Conservation (phyloP, 2,329 filamentous ascomycete species). For the Colletotrichum costaricense region DNA sequence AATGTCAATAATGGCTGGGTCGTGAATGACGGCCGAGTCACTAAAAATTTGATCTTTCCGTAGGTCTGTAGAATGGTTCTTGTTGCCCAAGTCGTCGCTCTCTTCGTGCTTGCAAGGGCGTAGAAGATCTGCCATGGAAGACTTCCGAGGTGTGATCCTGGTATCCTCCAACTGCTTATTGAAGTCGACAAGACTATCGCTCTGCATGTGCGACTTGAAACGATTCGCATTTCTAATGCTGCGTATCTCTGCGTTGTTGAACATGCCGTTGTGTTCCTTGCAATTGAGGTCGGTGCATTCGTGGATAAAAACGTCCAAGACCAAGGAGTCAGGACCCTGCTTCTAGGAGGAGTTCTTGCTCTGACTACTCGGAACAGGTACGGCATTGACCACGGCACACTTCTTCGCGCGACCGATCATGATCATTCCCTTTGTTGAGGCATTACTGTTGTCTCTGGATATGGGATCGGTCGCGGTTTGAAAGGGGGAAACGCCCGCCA, state of each 20-base stretch:
- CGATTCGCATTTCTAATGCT: slow-evolving; percentile 27
- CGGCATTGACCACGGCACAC: neutral
- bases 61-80: neutral
- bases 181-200: neutral
- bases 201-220: slow-evolving; percentile 12
- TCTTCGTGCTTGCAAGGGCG: neutral
- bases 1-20: slow-evolving; percentile 15
- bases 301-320: slow-evolving; percentile 29
- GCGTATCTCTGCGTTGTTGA: slow-evolving; percentile 30
- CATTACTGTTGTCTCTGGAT: neutral
- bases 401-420: neutral
- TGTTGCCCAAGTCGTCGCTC: neutral
- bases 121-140: slow-evolving; percentile 14
- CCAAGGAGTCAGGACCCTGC: slow-evolving; percentile 7
- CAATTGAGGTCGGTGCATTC: slow-evolving; percentile 17
- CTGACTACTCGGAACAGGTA: neutral
- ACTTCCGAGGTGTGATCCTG: slow-evolving; percentile 20
- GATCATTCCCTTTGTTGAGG: neutral
- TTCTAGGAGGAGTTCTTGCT: slow-evolving; percentile 7
- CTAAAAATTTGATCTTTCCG: neutral
- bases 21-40: slow-evolving; percentile 14
- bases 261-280: slow-evolving; percentile 3
- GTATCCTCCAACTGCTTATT: slow-evolving; percentile 6
- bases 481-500: slow-evolving; percentile 7
- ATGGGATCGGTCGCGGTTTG: neutral